Conservation (phyloP, 164 flowering plant species). For the Chloranthus sessilifolius region DNA sequence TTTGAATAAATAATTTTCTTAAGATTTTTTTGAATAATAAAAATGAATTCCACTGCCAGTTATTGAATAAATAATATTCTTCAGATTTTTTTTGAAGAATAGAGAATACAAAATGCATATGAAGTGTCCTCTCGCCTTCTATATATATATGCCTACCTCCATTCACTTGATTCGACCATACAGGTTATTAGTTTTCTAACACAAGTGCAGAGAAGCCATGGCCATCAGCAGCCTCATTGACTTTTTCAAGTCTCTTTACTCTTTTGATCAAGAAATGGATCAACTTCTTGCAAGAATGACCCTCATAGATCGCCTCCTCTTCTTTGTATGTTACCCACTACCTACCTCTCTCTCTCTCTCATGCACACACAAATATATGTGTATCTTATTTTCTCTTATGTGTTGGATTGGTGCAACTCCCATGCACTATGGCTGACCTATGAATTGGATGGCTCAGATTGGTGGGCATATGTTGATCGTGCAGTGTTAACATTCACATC, state of each 20-base stretch:
- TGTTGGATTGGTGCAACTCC: neutral
- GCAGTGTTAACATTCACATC: neutral
- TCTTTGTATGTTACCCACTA: slow-evolving; percentile 18
- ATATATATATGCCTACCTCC: no score
- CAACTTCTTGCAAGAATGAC: slow-evolving; percentile 21
- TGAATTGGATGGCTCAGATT: neutral
- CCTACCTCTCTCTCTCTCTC: neutral
- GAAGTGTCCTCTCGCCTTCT: no score
- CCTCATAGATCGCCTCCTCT: slow-evolving; percentile 29
- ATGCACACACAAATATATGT: neutral
- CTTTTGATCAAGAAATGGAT: neutral
- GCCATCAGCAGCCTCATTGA: neutral
- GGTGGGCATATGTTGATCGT: neutral
- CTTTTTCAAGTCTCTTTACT: slow-evolving; percentile 1
- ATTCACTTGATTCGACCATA: no score
- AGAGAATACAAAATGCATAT: no score
- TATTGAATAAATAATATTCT: no score
- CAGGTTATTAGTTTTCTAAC: no score
- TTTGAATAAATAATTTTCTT: no score
- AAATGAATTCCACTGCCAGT: no score
- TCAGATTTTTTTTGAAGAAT: no score
- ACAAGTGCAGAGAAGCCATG: no score
- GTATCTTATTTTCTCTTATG: neutral
- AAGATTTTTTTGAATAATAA: no score
- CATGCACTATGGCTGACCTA: neutral